A percentile compares a stretch with the other conserved stretches of the same genome.
Conservation (phyloP, 257 asterid genomes). For the Fraxinus quadrangulata region DNA sequence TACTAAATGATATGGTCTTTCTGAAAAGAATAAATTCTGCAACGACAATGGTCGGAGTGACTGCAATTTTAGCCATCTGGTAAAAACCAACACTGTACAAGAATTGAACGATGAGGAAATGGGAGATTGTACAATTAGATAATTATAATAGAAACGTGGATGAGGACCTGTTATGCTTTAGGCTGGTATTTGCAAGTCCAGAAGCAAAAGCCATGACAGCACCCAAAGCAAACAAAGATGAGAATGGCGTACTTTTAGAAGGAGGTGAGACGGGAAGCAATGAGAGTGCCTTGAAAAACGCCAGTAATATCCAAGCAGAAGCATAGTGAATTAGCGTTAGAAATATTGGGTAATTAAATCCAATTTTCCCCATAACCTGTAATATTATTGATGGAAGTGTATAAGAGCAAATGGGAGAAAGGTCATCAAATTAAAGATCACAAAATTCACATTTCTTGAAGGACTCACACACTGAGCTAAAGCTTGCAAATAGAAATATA, state of each 20-base stretch:
- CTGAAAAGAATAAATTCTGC: slow-evolving; percentile 70
- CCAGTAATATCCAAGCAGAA: slow-evolving; percentile 74
- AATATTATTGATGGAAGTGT: neutral
- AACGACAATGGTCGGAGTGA: slow-evolving; percentile 82
- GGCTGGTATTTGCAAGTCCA: slow-evolving; percentile 85
- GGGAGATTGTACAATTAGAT: neutral
- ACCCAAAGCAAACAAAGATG: slow-evolving; percentile 72
- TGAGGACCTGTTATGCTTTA: slow-evolving; percentile 71
- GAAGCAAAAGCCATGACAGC: slow-evolving; percentile 90
- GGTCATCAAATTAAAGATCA: neutral
- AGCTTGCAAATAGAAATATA: neutral
- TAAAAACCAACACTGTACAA: slow-evolving; percentile 83
- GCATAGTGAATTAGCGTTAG: slow-evolving; percentile 79
- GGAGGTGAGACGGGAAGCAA: slow-evolving; percentile 81
- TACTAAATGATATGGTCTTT: slow-evolving; percentile 53
- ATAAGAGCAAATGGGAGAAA: neutral
- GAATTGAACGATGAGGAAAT: slow-evolving; percentile 38
- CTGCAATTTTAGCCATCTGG: slow-evolving; percentile 95
- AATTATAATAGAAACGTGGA: neutral
- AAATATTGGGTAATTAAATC: slow-evolving; percentile 82
- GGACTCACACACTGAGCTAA: neutral
- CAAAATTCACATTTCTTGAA: neutral
- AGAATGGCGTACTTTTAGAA: slow-evolving; percentile 67
- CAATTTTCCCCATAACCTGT: slow-evolving; percentile 91
- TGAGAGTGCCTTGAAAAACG: slow-evolving; percentile 61